Evolutionary conservation across 768 basidiomycete species (phyloP).

Genomic region (Peribolospora baueri): DNA sequence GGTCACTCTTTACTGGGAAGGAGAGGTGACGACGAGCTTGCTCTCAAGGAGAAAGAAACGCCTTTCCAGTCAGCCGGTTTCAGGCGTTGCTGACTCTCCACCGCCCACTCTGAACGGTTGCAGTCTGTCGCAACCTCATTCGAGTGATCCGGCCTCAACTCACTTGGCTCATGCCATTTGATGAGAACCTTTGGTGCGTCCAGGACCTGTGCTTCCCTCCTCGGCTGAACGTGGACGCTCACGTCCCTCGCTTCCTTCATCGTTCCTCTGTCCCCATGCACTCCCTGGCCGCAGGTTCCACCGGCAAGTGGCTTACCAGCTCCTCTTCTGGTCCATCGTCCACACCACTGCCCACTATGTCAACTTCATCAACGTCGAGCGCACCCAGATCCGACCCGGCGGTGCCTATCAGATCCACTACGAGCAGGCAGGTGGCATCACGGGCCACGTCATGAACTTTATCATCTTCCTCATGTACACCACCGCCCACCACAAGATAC

Average conservation of each 20-base stretch:
- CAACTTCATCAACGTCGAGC: constrained; percentile 71
- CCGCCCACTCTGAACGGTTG: neutral
- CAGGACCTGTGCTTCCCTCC: neutral
- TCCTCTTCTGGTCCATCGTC: constrained; percentile 79
- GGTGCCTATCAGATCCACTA: constrained; percentile 67
- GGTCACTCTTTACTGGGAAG: too few species aligned
- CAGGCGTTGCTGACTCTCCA: neutral
- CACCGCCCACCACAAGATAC: constrained; percentile 69
- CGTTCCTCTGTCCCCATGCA: constrained; percentile 1
- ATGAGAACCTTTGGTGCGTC: constrained; percentile 76
- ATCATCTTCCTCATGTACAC: constrained; percentile 68
- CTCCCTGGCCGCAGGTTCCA: constrained; percentile 25
- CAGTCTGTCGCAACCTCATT: constrained; percentile 61
- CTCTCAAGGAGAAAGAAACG: too few species aligned
- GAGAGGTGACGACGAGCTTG: too few species aligned
- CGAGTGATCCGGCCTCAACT: constrained; percentile 57
- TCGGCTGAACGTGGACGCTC: neutral
- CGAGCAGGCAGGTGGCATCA: constrained; percentile 67
- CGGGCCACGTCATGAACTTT: constrained; percentile 83
- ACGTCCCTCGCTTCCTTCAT: neutral
- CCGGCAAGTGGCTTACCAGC: constrained; percentile 75
- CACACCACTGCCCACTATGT: constrained; percentile 78
- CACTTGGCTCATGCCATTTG: constrained; percentile 64
- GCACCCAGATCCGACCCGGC: constrained; percentile 56
- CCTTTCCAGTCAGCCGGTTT: too few species aligned